Conservation (phyloP, 345 rosid genomes). For the Brassica incana region DNA sequence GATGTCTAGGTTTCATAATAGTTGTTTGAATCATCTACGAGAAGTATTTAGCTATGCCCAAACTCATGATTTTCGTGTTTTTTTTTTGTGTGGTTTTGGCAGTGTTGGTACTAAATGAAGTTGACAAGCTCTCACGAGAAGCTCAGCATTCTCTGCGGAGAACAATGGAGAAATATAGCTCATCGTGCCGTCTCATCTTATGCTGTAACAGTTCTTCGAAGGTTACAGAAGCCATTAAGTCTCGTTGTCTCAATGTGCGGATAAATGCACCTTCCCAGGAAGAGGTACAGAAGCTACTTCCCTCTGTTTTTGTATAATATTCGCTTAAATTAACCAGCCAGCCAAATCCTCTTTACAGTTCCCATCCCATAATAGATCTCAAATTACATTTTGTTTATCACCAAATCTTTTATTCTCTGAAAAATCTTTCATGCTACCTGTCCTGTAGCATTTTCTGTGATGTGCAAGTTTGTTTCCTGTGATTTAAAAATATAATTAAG, state of each 20-base stretch:
- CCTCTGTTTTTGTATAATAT: not conserved
- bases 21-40: not conserved
- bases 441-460: not conserved
- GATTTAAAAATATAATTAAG: not conserved
- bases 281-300: slow-evolving; percentile 48
- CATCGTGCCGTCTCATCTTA: slow-evolving; percentile 83
- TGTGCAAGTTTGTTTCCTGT: slow-evolving; percentile 5
- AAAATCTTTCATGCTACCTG: too few relatives aligned
- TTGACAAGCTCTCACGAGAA: slow-evolving; percentile 98
- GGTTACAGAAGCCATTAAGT: slow-evolving; percentile 93
- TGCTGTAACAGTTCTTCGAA: slow-evolving; percentile 97
- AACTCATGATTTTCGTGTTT: not conserved
- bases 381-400: too few relatives aligned
- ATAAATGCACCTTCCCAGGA: slow-evolving; percentile 84
- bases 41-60: not conserved
- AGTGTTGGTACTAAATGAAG: slow-evolving; percentile 96
- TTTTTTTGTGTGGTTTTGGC: slow-evolving; percentile 22
- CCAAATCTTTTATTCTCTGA: too few relatives aligned
- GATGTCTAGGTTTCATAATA: not conserved
- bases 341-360: too few relatives aligned
- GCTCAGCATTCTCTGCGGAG: slow-evolving; percentile 97
- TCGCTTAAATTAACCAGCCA: too few relatives aligned
- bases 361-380: too few relatives aligned
- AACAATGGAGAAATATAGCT: slow-evolving; percentile 97
- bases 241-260: slow-evolving; percentile 93